A percentile compares a stretch with the other conserved stretches of the same genome.
phyloP scores from a whole-genome alignment of 2,329 filamentous ascomycete species.

The Pseudogymnoascus sp. region DNA sequence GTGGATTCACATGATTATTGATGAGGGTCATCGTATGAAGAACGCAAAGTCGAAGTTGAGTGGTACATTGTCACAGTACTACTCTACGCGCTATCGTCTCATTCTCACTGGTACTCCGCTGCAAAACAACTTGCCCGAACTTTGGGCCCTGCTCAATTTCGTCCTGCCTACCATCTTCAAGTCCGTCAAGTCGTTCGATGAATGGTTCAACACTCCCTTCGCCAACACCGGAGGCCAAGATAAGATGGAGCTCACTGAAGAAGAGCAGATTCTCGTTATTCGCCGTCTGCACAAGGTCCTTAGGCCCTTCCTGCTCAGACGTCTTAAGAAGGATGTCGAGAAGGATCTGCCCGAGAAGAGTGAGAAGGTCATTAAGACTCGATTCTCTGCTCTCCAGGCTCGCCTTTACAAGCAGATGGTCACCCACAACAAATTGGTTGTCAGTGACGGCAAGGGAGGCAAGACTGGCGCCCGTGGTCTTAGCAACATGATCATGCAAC shows the following conservation, averaged over 20 bases:
- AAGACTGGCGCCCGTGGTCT: slow-evolving; percentile 90
- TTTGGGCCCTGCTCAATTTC: slow-evolving; percentile 98
- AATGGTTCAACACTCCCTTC: slow-evolving; percentile 99
- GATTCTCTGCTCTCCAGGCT: slow-evolving; percentile 88
- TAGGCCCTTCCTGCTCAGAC: slow-evolving; percentile 91
- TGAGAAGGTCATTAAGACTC: slow-evolving; percentile 98
- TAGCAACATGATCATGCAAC: slow-evolving; percentile 99
- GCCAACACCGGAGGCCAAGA: slow-evolving; percentile 97
- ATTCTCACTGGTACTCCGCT: slow-evolving; percentile 96
- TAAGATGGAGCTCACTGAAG: slow-evolving; percentile 98
- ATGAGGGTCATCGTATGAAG: slow-evolving; percentile 99
- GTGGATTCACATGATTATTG: slow-evolving; percentile 99
- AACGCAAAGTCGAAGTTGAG: slow-evolving; percentile 94
- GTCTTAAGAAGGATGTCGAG: slow-evolving; percentile 98
- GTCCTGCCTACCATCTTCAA: slow-evolving; percentile 98
- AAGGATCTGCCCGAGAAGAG: slow-evolving; percentile 98
- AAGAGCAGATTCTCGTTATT: slow-evolving; percentile 98
- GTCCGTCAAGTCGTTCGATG: slow-evolving; percentile 95
- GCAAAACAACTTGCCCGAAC: slow-evolving; percentile 91
- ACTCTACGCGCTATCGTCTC: slow-evolving; percentile 86
- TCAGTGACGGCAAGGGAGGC: slow-evolving; percentile 90
- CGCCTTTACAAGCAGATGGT: slow-evolving; percentile 97
- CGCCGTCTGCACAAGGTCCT: slow-evolving; percentile 96
- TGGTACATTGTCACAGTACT: slow-evolving; percentile 90
- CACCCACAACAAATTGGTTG: slow-evolving; percentile 86